phyloP scores from a whole-genome alignment of 208 protist genomes.

The Leishmania major region DNA sequence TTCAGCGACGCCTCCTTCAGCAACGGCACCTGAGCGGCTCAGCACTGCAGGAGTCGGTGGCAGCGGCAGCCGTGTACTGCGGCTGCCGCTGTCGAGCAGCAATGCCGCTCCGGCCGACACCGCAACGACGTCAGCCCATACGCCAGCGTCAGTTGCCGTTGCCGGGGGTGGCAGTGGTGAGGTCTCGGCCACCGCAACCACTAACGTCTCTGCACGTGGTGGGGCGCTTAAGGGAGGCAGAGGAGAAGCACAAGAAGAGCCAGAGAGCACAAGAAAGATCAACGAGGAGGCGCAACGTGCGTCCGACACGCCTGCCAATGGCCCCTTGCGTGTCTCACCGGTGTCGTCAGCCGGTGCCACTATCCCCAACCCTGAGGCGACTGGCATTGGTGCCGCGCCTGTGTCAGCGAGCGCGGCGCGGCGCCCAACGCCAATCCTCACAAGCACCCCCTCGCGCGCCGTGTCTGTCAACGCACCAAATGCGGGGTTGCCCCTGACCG shows the following conservation, averaged over 20 bases:
- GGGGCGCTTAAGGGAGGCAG: background rate
- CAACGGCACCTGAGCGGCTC: background rate
- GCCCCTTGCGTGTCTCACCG: background rate
- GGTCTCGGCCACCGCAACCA: background rate
- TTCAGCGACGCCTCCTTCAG: background rate
- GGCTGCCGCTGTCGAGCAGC: background rate
- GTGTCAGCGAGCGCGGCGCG: background rate
- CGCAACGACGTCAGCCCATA: background rate
- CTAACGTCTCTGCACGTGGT: background rate
- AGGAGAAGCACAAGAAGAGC: background rate
- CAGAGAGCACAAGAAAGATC: background rate
- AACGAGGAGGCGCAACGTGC: background rate
- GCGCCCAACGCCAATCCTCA: constrained; percentile 6
- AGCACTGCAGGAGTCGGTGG: background rate
- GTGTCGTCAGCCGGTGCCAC: background rate
- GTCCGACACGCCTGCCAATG: background rate
- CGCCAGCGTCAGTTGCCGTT: background rate
- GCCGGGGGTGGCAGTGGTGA: background rate
- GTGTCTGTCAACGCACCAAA: background rate
- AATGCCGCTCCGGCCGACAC: background rate
- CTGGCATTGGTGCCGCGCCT: background rate
- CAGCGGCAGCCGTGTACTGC: constrained; percentile 2
- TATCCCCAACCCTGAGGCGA: background rate
- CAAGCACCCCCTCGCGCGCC: background rate
- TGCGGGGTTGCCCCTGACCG: background rate